Evolutionary conservation across 2,329 filamentous ascomycete species (phyloP), one percentile per base, ranked within the genome.

Genomic region (Pestalotiopsis sp.): DNA sequence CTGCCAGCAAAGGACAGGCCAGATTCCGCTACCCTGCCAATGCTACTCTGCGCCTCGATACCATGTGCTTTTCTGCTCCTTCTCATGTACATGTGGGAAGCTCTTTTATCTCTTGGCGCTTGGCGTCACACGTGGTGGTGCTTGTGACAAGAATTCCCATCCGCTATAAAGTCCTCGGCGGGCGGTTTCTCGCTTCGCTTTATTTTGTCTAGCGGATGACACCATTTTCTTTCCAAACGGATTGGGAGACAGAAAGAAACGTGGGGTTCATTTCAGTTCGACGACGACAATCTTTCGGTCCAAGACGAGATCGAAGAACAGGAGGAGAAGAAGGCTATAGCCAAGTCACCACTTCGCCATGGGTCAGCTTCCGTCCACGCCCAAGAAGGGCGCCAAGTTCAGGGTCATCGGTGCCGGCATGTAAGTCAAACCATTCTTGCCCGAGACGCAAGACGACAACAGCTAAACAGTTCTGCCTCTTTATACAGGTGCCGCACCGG

Each of bases 401-500:
- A 73, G 77, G 17, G 78, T 79, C 45, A 80, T 80, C 72, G 78
- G 78, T 39, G 78, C 78, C 65, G 78, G 79, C 71, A 79, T 79
- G 78, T 79, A 72, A 72, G 75, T 66, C 20, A 25, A 31, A 11
- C 5, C n/a, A 4, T 9, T 9, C 3, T n/a, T n/a, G 25, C 7
- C 3, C 52, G 2, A 6, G 3, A 31, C 14, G n/a, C 25, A 25
- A 9, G 20, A 25, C 38, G 2, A 3, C 20, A 25, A 57, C 67
- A 39, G 66, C 68, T 49, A 68, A 65, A 64, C 38, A 63, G 57
- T 56, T 59, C 25, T n/a, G 41, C 38, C 68, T 68, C 62, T 67
- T 68, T 74, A 63, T 73, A 69, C 64, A 79, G 78, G 78, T 80
- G 77, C 49, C 77, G 79, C 45, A 80, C 79, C n/a, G 78, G 78